Base-by-base conservation (phyloP, 345 rosid species). In the Hibiscus trionum region DNA sequence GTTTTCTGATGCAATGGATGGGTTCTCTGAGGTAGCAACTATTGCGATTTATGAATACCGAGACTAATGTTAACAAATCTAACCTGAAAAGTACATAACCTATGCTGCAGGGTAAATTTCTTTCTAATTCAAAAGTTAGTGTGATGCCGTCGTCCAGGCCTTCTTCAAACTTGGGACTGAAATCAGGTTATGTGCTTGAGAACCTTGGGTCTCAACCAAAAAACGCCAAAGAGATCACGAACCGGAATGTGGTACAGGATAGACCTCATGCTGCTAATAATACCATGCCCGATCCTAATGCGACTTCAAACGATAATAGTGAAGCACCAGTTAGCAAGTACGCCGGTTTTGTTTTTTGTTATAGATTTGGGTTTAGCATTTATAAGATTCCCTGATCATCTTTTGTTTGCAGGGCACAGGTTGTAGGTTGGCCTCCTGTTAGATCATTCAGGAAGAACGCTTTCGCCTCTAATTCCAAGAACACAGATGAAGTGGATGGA, bases 371-470 rank as follows among this genome's bases (percentile, higher is more conserved):
- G 16, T 8, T 63, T 57, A 11, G 52, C 33, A 37, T 1, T 4
- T 29, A 47, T 33, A 57, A 10, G 47, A 10, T 53, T 72, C 46
- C 39, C 11, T 11, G 12, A 60, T 79, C 33, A 24, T 74, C 63
- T 21, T 69, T 44, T 66, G 11, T 66, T 73, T 55, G 57, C 79
- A 89, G 91, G 87, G 90, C 88, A 55, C 88, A 84, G 81, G 91
- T 89, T 71, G 89, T 89, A 75, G 94, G 94, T 61, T 89, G 94
- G 94, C 94, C 94, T 24, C 94, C 94, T 37, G 80, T 89, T 61
- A 83, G 88, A 73, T 87, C 94, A 3, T 89, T 75, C 74, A 79
- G 94, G 76, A 87, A 84, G 83, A 89, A 87, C 77, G 72, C 86
- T 0, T 80, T 89, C 80, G 87, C 85, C 27, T 77, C 85, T 68